These are phyloP conservation scores for Epichloe bromicola DNA, from an alignment of 2,329 filamentous ascomycete species.

Conservation along the genomic window DNA sequence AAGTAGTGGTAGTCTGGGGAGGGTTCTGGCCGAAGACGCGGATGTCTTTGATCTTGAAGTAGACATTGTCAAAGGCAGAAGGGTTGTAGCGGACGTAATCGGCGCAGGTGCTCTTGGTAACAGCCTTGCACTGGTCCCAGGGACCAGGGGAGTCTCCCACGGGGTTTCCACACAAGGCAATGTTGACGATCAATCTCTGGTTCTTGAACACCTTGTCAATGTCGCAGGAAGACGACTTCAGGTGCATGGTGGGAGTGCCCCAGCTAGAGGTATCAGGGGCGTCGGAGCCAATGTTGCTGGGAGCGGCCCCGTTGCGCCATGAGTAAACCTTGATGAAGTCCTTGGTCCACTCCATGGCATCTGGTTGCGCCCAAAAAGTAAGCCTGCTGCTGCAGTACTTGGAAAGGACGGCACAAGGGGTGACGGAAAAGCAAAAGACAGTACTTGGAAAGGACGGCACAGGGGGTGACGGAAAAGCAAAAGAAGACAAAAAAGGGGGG, in stretches of 20 bases:
- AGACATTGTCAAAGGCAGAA: slow-evolving; percentile 21
- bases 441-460: no score
- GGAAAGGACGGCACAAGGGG: no score
- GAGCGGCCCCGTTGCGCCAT: slow-evolving; percentile 20
- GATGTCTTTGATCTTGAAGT: slow-evolving; percentile 34
- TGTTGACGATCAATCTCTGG: slow-evolving; percentile 63
- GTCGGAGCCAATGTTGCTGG: slow-evolving; percentile 22
- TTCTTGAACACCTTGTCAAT: slow-evolving; percentile 49
- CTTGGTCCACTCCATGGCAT: slow-evolving; percentile 29
- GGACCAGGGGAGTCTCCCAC: slow-evolving; percentile 20
- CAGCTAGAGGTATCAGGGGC: slow-evolving; percentile 50
- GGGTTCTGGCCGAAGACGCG: slow-evolving; percentile 15
- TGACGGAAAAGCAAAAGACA: slow-evolving; percentile 17
- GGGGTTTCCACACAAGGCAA: slow-evolving; percentile 61
- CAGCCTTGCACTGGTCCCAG: slow-evolving; percentile 13
- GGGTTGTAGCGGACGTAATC: slow-evolving; percentile 26
- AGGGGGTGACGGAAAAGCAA: slow-evolving; percentile 20
- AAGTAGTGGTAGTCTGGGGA: slow-evolving; percentile 4
- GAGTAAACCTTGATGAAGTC: slow-evolving; percentile 29
- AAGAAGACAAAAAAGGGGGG: background rate
- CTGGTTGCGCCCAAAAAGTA: slow-evolving; percentile 11
- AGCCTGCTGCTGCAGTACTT: background rate
- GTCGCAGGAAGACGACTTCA: slow-evolving; percentile 47
- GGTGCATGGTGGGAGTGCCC: slow-evolving; percentile 49
- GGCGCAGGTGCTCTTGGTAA: slow-evolving; percentile 17